Conservation (phyloP, 345 rosid species). For the Gossypium thurberi region DNA sequence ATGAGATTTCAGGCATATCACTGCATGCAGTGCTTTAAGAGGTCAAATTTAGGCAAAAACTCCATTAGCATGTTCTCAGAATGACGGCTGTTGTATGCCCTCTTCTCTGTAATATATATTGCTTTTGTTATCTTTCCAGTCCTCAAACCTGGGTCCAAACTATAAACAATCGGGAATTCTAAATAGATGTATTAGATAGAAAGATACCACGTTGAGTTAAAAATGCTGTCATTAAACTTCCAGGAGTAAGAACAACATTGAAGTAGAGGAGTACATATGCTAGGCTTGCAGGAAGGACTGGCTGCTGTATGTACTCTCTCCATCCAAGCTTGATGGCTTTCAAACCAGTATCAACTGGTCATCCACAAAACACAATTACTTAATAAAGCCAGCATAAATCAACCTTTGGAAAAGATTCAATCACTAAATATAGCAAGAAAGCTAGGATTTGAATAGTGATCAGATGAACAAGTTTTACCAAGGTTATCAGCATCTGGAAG, state of each 20-base stretch:
- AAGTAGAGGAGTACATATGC: slow-evolving; percentile 82
- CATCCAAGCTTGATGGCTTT: slow-evolving; percentile 90
- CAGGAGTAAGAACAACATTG: slow-evolving; percentile 82
- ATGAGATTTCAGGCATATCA: background rate
- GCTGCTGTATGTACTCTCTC: slow-evolving; percentile 91
- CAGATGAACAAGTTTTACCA: slow-evolving; percentile 33
- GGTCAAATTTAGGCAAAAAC: slow-evolving; percentile 2
- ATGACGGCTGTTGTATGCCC: background rate
- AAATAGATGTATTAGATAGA: background rate
- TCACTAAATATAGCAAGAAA: background rate
- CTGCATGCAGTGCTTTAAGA: background rate
- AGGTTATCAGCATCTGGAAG: slow-evolving; percentile 27
- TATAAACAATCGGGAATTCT: background rate
- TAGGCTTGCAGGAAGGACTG: slow-evolving; percentile 94
- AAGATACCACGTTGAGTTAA: slow-evolving; percentile 72
- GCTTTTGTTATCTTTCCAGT: background rate
- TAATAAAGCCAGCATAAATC: background rate
- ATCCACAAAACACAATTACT: slow-evolving; percentile 17
- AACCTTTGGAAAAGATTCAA: background rate
- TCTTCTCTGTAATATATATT: background rate
- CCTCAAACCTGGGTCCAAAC: background rate
- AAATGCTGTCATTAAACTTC: slow-evolving; percentile 95
- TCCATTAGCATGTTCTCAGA: background rate
- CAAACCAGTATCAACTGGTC: slow-evolving; percentile 42
- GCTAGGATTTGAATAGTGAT: background rate